A percentile compares a stretch with the other conserved stretches of the same genome.
Conservation (phyloP, 495 filamentous ascomycete species). For the Hypomontagnella monticulosa region DNA sequence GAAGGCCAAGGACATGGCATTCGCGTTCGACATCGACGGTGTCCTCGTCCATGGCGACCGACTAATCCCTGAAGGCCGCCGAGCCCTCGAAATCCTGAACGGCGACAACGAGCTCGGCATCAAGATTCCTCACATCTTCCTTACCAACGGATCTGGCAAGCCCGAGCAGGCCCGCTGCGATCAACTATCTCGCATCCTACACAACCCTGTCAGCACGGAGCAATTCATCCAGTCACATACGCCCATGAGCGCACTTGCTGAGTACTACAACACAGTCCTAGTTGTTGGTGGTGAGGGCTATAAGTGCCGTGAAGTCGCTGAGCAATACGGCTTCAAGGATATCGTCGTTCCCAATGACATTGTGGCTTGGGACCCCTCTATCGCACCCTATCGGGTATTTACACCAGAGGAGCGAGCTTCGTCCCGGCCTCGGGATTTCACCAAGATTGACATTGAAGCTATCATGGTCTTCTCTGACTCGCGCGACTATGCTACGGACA, state of each 20-base stretch:
- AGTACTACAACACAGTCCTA: constrained; percentile 72
- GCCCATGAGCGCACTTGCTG: constrained; percentile 71
- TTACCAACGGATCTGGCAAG: constrained; percentile 74
- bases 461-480: constrained; percentile 86
- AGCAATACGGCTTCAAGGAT: constrained; percentile 72
- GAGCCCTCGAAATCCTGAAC: constrained; percentile 70
- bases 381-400: constrained; percentile 71
- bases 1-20: constrained; percentile 72
- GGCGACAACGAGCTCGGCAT: constrained; percentile 74
- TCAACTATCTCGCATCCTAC: constrained; percentile 67
- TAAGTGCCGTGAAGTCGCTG: constrained; percentile 71
- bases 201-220: constrained; percentile 66
- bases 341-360: constrained; percentile 74
- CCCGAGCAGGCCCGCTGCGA: constrained; percentile 65
- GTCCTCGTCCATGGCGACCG: constrained; percentile 72
- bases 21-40: constrained; percentile 74
- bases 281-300: constrained; percentile 74
- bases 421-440: constrained; percentile 70
- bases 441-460: constrained; percentile 77
- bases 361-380: constrained; percentile 66
- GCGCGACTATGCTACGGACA: constrained; percentile 83
- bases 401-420: constrained; percentile 66
- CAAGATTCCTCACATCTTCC: constrained; percentile 76
- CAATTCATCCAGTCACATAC: constrained; percentile 77
- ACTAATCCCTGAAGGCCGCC: constrained; percentile 67